A percentile compares a stretch with the other conserved stretches of the same genome.
Evolutionary conservation across 768 basidiomycete genomes (phyloP).

Genomic region (Leccinum ochraceum): DNA sequence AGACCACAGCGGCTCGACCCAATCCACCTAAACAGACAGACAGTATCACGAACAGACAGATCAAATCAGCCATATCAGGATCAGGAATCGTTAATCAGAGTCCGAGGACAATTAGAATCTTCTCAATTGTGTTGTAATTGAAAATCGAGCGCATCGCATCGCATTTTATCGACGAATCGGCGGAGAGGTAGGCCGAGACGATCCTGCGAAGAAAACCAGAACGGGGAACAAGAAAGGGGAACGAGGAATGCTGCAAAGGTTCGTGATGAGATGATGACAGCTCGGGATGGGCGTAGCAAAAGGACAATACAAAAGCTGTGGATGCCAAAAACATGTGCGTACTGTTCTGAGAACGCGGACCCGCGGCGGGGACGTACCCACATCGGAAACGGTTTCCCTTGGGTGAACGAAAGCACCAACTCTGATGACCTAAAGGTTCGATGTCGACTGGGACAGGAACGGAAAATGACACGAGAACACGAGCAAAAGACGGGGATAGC

Average conservation of each 20-base stretch:
- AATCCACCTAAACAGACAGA: not conserved
- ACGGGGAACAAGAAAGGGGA: not conserved
- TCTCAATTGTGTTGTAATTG: not conserved
- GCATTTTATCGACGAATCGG: not conserved
- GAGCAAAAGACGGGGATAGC: no score
- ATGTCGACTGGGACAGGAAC: no score
- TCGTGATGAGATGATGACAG: not conserved
- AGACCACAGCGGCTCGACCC: not conserved
- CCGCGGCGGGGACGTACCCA: not conserved
- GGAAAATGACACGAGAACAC: not conserved
- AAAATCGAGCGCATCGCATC: not conserved
- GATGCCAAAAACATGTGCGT: not conserved
- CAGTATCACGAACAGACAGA: not conserved
- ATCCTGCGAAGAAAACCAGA: not conserved
- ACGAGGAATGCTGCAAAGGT: not conserved
- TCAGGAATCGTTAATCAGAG: not conserved
- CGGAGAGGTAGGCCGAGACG: not conserved
- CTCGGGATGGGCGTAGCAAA: not conserved
- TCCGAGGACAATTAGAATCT: not conserved
- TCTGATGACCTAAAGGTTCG: not conserved
- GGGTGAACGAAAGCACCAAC: not conserved
- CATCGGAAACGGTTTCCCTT: not conserved
- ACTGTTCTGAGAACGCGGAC: not conserved
- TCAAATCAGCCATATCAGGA: not conserved
- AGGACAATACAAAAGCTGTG: not conserved